phyloP scores from a whole-genome alignment of 768 basidiomycete species.

The Leccinum rimulosum region DNA sequence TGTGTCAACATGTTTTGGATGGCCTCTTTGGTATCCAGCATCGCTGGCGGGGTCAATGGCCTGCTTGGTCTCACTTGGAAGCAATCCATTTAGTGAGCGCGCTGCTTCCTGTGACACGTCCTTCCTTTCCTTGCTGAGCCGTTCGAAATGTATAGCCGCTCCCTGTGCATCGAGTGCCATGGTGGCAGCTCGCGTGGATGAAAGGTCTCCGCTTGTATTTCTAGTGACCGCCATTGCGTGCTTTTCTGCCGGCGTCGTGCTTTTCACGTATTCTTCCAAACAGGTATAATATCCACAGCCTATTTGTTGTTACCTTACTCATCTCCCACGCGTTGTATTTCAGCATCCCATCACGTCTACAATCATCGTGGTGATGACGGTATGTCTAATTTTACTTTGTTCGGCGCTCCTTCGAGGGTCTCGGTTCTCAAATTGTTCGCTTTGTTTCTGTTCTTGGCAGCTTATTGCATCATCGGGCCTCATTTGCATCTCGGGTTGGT shows the following conservation, averaged over 20 bases:
- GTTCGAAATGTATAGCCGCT: constrained; percentile 33
- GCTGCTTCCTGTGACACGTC: background rate
- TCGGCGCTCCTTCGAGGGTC: background rate
- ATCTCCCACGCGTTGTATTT: background rate
- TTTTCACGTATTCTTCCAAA: constrained; percentile 69
- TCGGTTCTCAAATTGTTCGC: background rate
- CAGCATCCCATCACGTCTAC: constrained; percentile 61
- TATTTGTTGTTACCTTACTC: background rate
- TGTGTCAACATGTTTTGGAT: constrained; percentile 54
- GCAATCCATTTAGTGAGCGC: constrained; percentile 49
- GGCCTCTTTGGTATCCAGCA: constrained; percentile 50
- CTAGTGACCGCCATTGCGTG: constrained; percentile 79
- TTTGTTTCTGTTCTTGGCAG: constrained; percentile 6
- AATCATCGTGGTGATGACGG: constrained; percentile 70
- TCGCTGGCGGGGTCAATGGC: constrained; percentile 51
- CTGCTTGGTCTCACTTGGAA: constrained; percentile 53
- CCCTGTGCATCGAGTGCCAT: constrained; percentile 52
- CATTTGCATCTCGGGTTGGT: constrained; percentile 51
- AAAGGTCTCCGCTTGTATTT: constrained; percentile 78
- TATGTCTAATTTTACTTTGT: constrained; percentile 12
- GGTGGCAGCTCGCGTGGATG: constrained; percentile 72
- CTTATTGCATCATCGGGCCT: constrained; percentile 37
- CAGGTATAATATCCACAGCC: constrained; percentile 43
- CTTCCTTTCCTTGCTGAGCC: background rate
- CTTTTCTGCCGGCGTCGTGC: constrained; percentile 73